These are phyloP conservation scores for Entomortierella chlamydospora DNA, from an alignment of 192 early-diverging fungal species.

Conservation along the genomic window DNA sequence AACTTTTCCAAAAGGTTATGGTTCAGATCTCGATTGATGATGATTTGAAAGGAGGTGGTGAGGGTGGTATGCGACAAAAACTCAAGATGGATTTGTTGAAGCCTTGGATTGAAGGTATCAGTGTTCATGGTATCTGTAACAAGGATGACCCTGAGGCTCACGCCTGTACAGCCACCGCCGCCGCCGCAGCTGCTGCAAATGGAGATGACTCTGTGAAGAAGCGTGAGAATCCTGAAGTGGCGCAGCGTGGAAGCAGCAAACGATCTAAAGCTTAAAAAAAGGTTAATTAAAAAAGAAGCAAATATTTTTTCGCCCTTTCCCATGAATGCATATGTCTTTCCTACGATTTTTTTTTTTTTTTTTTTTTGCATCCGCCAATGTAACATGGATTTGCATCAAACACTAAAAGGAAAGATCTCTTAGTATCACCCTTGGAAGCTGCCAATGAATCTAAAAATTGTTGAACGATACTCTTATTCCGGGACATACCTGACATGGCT, in stretches of 20 bases:
- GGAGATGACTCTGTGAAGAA: slow-evolving; percentile 2
- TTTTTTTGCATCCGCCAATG: too few relatives aligned
- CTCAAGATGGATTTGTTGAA: slow-evolving; percentile 67
- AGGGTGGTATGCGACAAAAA: slow-evolving; percentile 71
- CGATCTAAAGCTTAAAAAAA: slow-evolving; percentile 24
- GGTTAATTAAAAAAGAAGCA: too few relatives aligned
- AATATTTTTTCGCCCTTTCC: not conserved
- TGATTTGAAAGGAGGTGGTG: slow-evolving; percentile 60
- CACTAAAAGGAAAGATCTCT: too few relatives aligned
- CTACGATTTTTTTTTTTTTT: not conserved
- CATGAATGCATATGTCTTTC: too few relatives aligned
- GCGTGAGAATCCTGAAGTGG: slow-evolving; percentile 14
- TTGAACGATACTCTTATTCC: too few relatives aligned
- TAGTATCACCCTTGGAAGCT: too few relatives aligned
- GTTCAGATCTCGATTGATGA: slow-evolving; percentile 76
- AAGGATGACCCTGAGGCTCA: slow-evolving; percentile 38
- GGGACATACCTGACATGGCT: too few relatives aligned
- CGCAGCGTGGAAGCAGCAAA: slow-evolving; percentile 21
- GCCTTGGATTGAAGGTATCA: slow-evolving; percentile 66
- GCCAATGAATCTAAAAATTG: too few relatives aligned
- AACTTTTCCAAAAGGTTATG: slow-evolving; percentile 84
- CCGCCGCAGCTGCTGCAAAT: not conserved
- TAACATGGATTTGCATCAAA: too few relatives aligned
- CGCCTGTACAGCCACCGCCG: not conserved
- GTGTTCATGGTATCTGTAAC: slow-evolving; percentile 48